Base-by-base conservation (phyloP, 148 eudicot genomes). In the Vaccinium myrtillus region DNA sequence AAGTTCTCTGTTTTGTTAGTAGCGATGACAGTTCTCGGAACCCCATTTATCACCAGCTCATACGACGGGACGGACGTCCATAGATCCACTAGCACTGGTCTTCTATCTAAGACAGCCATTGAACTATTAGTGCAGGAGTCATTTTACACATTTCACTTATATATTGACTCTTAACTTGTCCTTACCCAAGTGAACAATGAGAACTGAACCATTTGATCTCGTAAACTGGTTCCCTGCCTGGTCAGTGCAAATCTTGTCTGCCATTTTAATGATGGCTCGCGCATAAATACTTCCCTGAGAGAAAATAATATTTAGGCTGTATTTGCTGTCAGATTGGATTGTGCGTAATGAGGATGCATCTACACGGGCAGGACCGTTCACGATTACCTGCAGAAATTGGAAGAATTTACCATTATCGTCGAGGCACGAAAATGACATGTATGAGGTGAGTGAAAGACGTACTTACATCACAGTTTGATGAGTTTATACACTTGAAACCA, bases 91-190 rank as follows among this genome's bases (percentile, higher is more conserved):
- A 54, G 80, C 67, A 75, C 79, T 39, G 85, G 80, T 75, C 79
- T 56, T 83, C 85, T 83, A 75, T 83, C 85, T 83, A 83, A 56
- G 80, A 75, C 84, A 56, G 36, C 23, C 69, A 83, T 58, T 55
- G 23, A 58, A 36, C 14, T 1, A 15, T 83, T 58, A 83, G 36
- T 8, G 21, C 18, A 54, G 21, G 21, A 54, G 7, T 32, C 74
- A 32, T 5, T 15, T 58, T 56, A 54, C 79, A 39, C 11, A 39
- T 56, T 36, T 56, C 75, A 27, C 25, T 43, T 43, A 58, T 32
- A 1, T 18, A 30, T 69, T 80, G 73, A 36, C 3, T 58, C 50
- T 3, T 56, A 23, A 14, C 13, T 1, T 61, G 71, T 80, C 23
- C 82, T 80, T 43, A 80, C 82, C 82, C 73, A 80, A 61, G 82